These are phyloP conservation scores for Pelagophyceae sp. DNA, from an alignment of 352 stramenopile species.

Conservation along the genomic window DNA sequence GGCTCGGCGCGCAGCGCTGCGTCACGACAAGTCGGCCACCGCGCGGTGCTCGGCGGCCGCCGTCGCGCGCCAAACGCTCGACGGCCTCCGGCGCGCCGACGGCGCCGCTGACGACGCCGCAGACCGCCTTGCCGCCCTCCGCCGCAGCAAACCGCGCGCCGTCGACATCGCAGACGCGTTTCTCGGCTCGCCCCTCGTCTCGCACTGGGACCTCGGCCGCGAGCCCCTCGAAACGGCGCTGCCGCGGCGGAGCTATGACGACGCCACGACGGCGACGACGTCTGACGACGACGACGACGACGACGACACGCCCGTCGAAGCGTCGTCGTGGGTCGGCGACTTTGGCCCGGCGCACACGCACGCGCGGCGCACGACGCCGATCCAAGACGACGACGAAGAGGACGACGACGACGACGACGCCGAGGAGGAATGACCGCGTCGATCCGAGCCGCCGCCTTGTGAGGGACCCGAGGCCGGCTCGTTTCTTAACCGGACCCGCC, in stretches of 20 bases:
- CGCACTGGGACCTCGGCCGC: not conserved
- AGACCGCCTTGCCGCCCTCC: not conserved
- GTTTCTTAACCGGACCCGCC: too few species aligned
- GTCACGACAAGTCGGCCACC: not conserved
- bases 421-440: too few species aligned
- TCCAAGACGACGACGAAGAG: not conserved
- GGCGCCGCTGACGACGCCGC: not conserved
- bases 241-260: not conserved
- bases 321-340: not conserved
- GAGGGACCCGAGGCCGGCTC: too few species aligned
- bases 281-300: not conserved
- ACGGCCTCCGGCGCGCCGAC: not conserved
- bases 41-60: too few species aligned
- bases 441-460: too few species aligned
- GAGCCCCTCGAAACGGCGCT: not conserved
- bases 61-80: not conserved
- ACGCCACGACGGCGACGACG: not conserved
- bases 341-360: not conserved
- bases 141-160: not conserved
- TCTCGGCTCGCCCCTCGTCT: not conserved
- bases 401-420: not conserved
- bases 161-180: conserved; percentile 9
- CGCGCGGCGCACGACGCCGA: too few species aligned
- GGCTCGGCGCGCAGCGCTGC: not conserved
- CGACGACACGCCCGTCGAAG: not conserved